Conservation (phyloP, 495 filamentous ascomycete genomes). For the Aspergillus cavernicola region DNA sequence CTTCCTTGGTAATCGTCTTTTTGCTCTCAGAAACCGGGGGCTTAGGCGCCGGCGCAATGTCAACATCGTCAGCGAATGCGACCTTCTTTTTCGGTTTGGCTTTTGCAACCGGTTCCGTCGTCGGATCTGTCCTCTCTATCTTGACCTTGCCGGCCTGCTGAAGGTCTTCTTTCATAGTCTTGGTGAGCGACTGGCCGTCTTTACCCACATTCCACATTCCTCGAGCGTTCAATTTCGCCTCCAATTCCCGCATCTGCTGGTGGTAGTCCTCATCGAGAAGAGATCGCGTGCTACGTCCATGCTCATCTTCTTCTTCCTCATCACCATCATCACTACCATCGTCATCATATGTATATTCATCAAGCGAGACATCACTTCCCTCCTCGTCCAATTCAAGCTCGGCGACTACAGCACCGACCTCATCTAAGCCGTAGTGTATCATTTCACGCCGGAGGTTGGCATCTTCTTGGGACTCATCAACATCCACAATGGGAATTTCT, state of each 20-base stretch:
- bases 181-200: conserved; percentile 32
- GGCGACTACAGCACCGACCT: conserved; percentile 88
- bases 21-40: conserved; percentile 24
- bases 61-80: conserved; percentile 73
- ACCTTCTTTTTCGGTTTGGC: conserved; percentile 61
- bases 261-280: conserved; percentile 69
- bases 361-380: conserved; percentile 52
- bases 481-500: conserved; percentile 29
- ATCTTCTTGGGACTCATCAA: conserved; percentile 75
- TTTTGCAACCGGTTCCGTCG: conserved; percentile 12
- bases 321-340: conserved; percentile 61
- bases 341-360: conserved; percentile 48
- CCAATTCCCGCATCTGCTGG: conserved; percentile 78
- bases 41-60: conserved; percentile 56
- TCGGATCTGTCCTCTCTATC: conserved; percentile 9
- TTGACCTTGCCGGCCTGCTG: conserved; percentile 23
- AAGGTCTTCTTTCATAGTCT: conserved; percentile 30
- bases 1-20: conserved; percentile 35
- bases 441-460: conserved; percentile 80
- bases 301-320: conserved; percentile 60
- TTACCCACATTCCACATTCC: conserved; percentile 53
- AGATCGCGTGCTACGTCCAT: conserved; percentile 61
- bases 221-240: conserved; percentile 60
- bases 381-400: conserved; percentile 82
- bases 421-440: conserved; percentile 81